Base-by-base conservation (phyloP, 805 yeast genomes). In the Brettanomyces sp. region DNA sequence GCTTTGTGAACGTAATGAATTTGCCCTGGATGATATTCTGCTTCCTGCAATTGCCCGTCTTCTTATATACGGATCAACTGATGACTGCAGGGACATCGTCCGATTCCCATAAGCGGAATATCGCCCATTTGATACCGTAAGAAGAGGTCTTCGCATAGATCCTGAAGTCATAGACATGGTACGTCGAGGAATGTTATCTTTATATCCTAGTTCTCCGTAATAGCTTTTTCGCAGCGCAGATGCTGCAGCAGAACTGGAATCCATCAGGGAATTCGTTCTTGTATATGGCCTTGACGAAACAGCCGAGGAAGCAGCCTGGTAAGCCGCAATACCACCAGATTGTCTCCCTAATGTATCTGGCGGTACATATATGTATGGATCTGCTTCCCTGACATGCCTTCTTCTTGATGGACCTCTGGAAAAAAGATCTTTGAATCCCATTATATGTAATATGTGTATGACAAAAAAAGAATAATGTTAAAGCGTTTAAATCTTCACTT, bases 151-250 rank as follows among this genome's bases (percentile, higher is more conserved):
- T 6, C 49, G 53, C 30, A 61, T 56, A 34, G 56, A 55, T 41
- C 66, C 47, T 3, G 61, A 57, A 39, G 61, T 62, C 30, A 64
- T 50, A 12, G 67, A 63, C 64, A 63, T 62, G 7, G 66, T 48
- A 13, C 68, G 47, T 5, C 53, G 59, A 11, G 43, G 43, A 12
- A 43, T 32, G 22, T 35, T 39, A n/a, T 13, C 34, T 13, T 25
- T 12, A 13, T 18, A 13, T 24, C 22, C 25, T 9, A 38, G 7
- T 18, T 23, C 18, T 12, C 25, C 34, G n/a, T 39, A 28, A 18
- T 54, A 47, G 36, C 56, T 59, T 21, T 54, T 53, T 11, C 53
- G 51, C 33, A 63, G 40, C 2, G 66, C 66, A 9, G 66, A 60
- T 5, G 63, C 60, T 2, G 66, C 66, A 1, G 66, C 66, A 25